phyloP scores from a whole-genome alignment of 345 rosid genomes.

The Trapa incisa region DNA sequence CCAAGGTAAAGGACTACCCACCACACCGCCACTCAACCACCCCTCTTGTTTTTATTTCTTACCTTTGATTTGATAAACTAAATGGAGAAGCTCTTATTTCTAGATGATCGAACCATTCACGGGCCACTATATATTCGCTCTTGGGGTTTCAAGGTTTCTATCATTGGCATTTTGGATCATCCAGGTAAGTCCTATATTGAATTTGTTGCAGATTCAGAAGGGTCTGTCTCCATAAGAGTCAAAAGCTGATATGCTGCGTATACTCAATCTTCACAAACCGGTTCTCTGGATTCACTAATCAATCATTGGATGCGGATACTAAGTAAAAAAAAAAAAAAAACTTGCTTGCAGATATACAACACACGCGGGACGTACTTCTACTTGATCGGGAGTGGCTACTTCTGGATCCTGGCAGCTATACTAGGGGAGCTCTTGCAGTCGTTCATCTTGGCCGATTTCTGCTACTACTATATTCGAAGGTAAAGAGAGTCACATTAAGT shows the following conservation, averaged over 20 bases:
- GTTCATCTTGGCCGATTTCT: constrained; percentile 75
- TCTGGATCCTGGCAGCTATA: constrained; percentile 55
- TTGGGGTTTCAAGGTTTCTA: constrained; percentile 65
- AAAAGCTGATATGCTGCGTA: too few relatives aligned
- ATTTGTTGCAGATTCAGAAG: too few relatives aligned
- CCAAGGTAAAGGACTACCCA: constrained; percentile 31
- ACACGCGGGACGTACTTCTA: constrained; percentile 35
- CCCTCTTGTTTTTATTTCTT: background rate
- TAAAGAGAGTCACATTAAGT: constrained; percentile 1
- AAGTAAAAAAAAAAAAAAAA: background rate
- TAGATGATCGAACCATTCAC: constrained; percentile 87
- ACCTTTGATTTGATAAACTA: background rate
- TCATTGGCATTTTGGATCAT: constrained; percentile 75
- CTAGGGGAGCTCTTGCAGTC: constrained; percentile 64
- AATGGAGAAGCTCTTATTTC: background rate
- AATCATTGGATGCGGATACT: too few relatives aligned
- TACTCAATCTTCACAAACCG: too few relatives aligned
- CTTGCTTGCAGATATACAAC: constrained; percentile 32
- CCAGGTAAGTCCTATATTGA: constrained; percentile 17
- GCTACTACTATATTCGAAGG: constrained; percentile 81
- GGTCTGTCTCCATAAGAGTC: too few relatives aligned
- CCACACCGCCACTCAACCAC: background rate
- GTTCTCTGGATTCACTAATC: background rate
- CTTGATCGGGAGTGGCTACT: constrained; percentile 39
- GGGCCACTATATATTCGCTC: constrained; percentile 72